A percentile compares a stretch with the other conserved stretches of the same genome.
Evolutionary conservation across 371 early-diverging fungal genomes (phyloP).

Genomic region (Rhizoclosmatium hyalinum): DNA sequence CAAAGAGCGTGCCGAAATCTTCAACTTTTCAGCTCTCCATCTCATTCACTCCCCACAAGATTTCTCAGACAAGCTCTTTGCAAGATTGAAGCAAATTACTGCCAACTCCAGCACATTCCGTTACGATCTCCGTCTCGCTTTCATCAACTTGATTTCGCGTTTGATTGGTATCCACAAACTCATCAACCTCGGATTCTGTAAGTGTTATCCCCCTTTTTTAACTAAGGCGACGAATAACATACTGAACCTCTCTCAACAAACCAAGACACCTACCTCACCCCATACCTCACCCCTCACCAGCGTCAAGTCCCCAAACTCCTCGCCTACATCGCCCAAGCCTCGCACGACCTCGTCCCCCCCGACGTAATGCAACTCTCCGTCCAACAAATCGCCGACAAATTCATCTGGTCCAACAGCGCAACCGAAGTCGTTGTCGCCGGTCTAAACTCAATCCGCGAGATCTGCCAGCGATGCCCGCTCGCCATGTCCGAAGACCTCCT

Average conservation of each 20-base stretch:
- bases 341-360: slow-evolving; percentile 91
- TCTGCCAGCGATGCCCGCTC: slow-evolving; percentile 87
- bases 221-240: background rate
- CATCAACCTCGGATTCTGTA: slow-evolving; percentile 84
- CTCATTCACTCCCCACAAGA: slow-evolving; percentile 95
- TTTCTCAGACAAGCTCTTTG: slow-evolving; percentile 91
- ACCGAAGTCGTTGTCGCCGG: slow-evolving; percentile 94
- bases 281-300: slow-evolving; percentile 92
- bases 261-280: slow-evolving; percentile 57
- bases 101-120: slow-evolving; percentile 57
- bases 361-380: slow-evolving; percentile 86
- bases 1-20: slow-evolving; percentile 73
- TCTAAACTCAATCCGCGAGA: slow-evolving; percentile 91
- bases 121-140: slow-evolving; percentile 87
- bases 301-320: slow-evolving; percentile 91
- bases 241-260: slow-evolving; percentile 37
- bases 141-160: slow-evolving; percentile 92
- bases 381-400: slow-evolving; percentile 91
- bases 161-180: slow-evolving; percentile 95
- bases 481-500: slow-evolving; percentile 88
- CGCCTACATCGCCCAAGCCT: slow-evolving; percentile 87
- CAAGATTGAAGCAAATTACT: slow-evolving; percentile 61
- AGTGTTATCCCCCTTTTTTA: slow-evolving; percentile 45
- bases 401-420: slow-evolving; percentile 88
- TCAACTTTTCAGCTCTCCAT: slow-evolving; percentile 93